Evolutionary conservation across 73 alveolate species (phyloP).

Genomic region (Paramecium pentaurelia): DNA sequence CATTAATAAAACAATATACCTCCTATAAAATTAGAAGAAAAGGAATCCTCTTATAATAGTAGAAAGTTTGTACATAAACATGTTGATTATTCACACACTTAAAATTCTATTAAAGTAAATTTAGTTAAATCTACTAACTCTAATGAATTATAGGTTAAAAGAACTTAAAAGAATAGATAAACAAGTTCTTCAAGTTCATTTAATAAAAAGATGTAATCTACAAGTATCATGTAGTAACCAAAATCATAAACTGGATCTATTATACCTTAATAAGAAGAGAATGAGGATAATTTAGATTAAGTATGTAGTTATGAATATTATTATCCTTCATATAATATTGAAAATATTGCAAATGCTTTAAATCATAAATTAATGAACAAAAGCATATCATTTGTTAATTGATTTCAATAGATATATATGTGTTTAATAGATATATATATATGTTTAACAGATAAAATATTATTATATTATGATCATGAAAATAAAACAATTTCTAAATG

Average conservation of each 20-base stretch:
- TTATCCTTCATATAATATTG: constrained; percentile 25
- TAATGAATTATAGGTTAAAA: not conserved
- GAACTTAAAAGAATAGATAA: not conserved
- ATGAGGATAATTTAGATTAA: not conserved
- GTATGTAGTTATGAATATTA: constrained; percentile 17
- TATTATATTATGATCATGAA: not conserved
- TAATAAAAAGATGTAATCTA: not conserved
- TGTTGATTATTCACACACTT: not conserved
- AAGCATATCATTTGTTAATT: not conserved
- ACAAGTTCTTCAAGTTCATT: constrained; percentile 21
- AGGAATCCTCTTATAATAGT: constrained; percentile 38
- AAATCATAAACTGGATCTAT: constrained; percentile 40
- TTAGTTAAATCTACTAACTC: constrained; percentile 11
- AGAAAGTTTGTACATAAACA: not conserved
- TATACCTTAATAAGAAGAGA: not conserved
- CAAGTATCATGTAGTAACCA: constrained; percentile 26
- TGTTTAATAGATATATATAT: not conserved
- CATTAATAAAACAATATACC: not conserved
- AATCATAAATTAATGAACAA: not conserved
- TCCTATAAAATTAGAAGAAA: constrained; percentile 20
- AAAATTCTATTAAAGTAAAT: constrained; percentile 34
- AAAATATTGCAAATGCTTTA: not conserved
- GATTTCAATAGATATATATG: not conserved
- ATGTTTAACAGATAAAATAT: not conserved
- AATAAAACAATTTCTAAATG: not conserved